Evolutionary conservation across 2,329 filamentous ascomycete genomes (phyloP).

Genomic region (Aspergillus latus): DNA sequence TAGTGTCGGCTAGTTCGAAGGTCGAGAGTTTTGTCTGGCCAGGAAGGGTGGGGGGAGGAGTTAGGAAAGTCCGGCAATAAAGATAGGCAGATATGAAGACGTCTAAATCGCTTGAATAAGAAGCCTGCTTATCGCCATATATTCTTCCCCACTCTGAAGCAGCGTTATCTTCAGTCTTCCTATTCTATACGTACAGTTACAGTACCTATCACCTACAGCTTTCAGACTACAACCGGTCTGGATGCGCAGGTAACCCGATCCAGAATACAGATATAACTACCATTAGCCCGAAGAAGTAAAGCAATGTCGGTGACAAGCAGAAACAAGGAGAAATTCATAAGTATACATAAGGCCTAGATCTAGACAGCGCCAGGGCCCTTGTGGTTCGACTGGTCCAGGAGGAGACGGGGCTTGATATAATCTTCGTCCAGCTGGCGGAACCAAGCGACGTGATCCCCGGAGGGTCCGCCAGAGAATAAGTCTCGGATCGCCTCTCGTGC

Average conservation of each 20-base stretch:
- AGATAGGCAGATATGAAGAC: background rate
- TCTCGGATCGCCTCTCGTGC: constrained; percentile 76
- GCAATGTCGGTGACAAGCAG: background rate
- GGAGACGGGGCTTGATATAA: constrained; percentile 86
- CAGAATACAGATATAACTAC: background rate
- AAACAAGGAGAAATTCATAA: constrained; percentile 14
- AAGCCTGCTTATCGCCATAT: background rate
- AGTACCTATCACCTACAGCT: background rate
- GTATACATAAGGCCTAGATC: constrained; percentile 17
- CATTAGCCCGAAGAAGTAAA: background rate
- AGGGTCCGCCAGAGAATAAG: constrained; percentile 67
- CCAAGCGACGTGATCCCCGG: constrained; percentile 84
- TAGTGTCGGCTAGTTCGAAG: background rate
- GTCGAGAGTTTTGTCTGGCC: background rate
- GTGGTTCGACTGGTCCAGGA: constrained; percentile 68
- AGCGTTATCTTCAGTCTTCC: background rate
- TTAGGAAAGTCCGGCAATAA: background rate
- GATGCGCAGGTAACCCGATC: background rate
- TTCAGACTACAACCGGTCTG: background rate
- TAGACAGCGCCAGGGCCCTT: constrained; percentile 44
- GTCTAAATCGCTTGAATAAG: background rate
- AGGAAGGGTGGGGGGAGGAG: no score
- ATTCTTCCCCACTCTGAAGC: background rate
- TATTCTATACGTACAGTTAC: background rate
- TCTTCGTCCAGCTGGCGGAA: constrained; percentile 94